phyloP scores from a whole-genome alignment of 305 asterid genomes.

The Nicotiana rustica region DNA sequence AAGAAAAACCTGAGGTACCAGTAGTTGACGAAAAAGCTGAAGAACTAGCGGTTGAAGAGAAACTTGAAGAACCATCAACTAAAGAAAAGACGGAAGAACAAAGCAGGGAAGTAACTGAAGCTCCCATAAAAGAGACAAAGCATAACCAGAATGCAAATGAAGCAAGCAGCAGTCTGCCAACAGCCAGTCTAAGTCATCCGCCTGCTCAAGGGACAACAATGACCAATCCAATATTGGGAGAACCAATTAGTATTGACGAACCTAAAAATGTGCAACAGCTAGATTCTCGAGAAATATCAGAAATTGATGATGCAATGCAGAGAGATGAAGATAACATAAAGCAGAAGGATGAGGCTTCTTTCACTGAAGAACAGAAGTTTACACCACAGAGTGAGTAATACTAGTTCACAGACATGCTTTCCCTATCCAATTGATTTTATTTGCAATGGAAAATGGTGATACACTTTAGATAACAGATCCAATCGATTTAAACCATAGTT shows the following conservation, averaged over 20 bases:
- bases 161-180: conserved; percentile 2
- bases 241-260: background rate
- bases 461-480: background rate
- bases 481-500: background rate
- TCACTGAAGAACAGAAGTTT: background rate
- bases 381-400: background rate
- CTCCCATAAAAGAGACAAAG: conserved; percentile 30
- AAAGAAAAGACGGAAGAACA: conserved; percentile 23
- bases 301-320: background rate
- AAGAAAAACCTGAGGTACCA: background rate
- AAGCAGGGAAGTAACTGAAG: conserved; percentile 9
- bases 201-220: background rate
- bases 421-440: background rate
- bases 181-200: background rate
- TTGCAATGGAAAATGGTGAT: background rate
- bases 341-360: conserved; percentile 10
- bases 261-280: too few relatives aligned
- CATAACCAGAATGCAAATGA: background rate
- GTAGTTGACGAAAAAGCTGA: conserved; percentile 14
- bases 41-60: conserved; percentile 18
- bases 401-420: background rate
- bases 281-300: background rate
- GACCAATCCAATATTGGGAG: background rate
- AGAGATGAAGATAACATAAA: background rate
- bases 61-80: conserved; percentile 21